These are phyloP conservation scores for Rhizopogon sp. DNA, from an alignment of 768 basidiomycete genomes.

Conservation along the genomic window DNA sequence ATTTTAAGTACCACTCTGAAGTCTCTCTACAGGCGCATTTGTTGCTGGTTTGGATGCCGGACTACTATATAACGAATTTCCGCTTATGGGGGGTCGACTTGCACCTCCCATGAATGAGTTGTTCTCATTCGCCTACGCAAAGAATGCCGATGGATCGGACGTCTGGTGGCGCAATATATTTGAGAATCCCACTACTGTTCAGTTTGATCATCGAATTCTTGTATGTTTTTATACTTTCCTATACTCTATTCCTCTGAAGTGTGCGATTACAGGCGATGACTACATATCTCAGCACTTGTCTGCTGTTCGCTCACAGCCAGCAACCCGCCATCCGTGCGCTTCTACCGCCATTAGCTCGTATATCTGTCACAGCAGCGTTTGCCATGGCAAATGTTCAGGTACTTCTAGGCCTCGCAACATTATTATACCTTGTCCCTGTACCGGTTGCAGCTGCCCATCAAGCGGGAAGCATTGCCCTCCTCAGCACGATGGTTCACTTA, in stretches of 20 bases:
- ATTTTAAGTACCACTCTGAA: neutral
- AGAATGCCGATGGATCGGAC: conserved; percentile 63
- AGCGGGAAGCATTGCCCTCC: conserved; percentile 85
- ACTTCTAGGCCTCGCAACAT: conserved; percentile 67
- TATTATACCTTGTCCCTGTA: conserved; percentile 89
- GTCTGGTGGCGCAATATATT: conserved; percentile 95
- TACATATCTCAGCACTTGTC: conserved; percentile 67
- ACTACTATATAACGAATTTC: conserved; percentile 97
- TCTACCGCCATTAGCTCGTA: conserved; percentile 58
- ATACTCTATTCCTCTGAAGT: conserved; percentile 1
- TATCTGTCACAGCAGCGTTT: conserved; percentile 56
- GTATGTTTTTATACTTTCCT: conserved; percentile 42
- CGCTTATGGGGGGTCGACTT: conserved; percentile 87
- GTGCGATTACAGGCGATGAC: conserved; percentile 61
- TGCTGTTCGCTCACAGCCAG: conserved; percentile 58
- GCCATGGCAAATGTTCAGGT: conserved; percentile 85
- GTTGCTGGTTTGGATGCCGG: conserved; percentile 98
- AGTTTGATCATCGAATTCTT: conserved; percentile 92
- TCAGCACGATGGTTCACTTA: conserved; percentile 80
- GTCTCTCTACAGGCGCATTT: conserved; percentile 70
- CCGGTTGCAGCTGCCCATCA: conserved; percentile 93
- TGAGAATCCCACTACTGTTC: conserved; percentile 97
- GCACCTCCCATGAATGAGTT: conserved; percentile 82
- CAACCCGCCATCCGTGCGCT: conserved; percentile 38
- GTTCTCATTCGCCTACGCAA: conserved; percentile 71